Conservation (phyloP, 148 eudicot species). For the Vaccinium myrtillus region DNA sequence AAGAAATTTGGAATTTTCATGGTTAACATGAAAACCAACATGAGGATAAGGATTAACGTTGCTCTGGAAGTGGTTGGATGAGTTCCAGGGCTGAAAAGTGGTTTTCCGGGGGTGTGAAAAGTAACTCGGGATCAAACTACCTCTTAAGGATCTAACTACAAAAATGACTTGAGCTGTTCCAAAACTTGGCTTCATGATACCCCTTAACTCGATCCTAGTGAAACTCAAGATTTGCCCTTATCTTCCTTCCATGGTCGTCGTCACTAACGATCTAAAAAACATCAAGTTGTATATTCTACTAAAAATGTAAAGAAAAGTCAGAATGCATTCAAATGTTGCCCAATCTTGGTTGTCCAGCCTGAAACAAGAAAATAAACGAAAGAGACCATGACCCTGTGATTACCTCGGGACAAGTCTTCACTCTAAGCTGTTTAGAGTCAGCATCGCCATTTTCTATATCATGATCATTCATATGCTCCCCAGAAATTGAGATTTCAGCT, state of each 20-base stretch:
- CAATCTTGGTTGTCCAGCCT: neutral
- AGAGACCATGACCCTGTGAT: constrained; percentile 16
- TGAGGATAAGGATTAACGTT: neutral
- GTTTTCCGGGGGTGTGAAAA: neutral
- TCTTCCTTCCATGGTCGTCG: neutral
- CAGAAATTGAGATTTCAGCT: constrained; percentile 49
- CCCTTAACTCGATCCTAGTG: neutral
- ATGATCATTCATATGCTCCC: constrained; percentile 36
- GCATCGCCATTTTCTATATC: constrained; percentile 47
- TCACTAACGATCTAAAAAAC: neutral
- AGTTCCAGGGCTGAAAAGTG: neutral
- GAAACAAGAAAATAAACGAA: neutral
- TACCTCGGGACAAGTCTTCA: constrained; percentile 84
- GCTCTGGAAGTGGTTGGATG: neutral
- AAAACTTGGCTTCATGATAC: neutral
- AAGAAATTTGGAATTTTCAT: neutral
- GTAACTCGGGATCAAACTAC: neutral
- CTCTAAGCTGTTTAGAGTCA: constrained; percentile 42
- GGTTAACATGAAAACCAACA: neutral
- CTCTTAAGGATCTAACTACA: neutral
- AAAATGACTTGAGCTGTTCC: neutral
- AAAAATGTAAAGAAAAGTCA: neutral
- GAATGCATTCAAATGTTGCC: neutral
- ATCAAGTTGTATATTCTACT: neutral
- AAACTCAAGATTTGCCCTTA: neutral